Conservation (phyloP, 768 basidiomycete species). For the Naganishia vaughanmartiniae region DNA sequence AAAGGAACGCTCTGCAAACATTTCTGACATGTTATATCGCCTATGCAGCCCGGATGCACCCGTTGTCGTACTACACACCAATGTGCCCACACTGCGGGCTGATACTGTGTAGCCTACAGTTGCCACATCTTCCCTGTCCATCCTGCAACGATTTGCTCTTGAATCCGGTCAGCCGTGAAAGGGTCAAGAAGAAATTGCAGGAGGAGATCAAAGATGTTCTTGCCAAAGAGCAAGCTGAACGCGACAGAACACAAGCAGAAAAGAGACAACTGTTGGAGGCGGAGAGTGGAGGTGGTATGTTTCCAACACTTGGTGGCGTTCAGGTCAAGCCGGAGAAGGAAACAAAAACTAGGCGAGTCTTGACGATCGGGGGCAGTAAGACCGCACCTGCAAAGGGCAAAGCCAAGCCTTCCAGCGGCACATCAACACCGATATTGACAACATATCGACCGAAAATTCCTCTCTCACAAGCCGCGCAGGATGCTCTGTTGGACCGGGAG, state of each 20-base stretch:
- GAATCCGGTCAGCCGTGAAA: slow-evolving; percentile 38
- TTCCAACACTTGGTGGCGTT: slow-evolving; percentile 38
- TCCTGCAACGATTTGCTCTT: slow-evolving; percentile 43
- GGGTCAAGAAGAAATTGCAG: slow-evolving; percentile 41
- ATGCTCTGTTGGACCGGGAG: slow-evolving; percentile 13
- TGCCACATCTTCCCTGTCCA: slow-evolving; percentile 51
- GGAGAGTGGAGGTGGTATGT: slow-evolving; percentile 46
- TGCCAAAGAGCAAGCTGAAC: slow-evolving; percentile 36
- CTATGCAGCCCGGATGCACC: slow-evolving; percentile 46
- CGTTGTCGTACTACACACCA: slow-evolving; percentile 50
- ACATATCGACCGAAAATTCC: slow-evolving; percentile 39
- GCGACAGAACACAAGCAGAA: slow-evolving; percentile 38
- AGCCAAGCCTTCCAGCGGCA: slow-evolving; percentile 17
- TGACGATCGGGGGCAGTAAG: slow-evolving; percentile 38
- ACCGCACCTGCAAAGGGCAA: slow-evolving; percentile 34
- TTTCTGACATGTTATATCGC: not conserved
- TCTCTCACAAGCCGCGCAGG: slow-evolving; percentile 18
- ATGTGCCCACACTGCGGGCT: slow-evolving; percentile 51
- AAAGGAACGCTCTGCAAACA: not conserved
- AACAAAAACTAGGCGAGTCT: slow-evolving; percentile 37
- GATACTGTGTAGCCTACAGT: slow-evolving; percentile 49
- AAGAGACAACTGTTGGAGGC: slow-evolving; percentile 32
- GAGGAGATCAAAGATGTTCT: slow-evolving; percentile 41
- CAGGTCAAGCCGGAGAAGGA: not conserved
- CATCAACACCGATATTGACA: slow-evolving; percentile 34